phyloP scores from a whole-genome alignment of 2,329 filamentous ascomycete genomes.

The Xylaria sp. region DNA sequence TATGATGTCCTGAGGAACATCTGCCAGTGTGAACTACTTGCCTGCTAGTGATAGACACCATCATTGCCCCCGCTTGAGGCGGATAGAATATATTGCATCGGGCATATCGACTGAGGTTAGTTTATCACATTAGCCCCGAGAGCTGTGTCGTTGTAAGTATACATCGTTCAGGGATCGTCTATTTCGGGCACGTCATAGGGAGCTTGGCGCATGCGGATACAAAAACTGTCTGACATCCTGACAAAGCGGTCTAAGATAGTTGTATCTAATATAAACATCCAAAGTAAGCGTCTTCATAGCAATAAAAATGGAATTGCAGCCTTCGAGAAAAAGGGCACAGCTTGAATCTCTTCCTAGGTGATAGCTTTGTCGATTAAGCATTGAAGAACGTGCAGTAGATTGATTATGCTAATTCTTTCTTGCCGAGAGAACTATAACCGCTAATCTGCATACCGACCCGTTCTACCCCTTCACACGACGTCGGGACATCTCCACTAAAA shows the following conservation, averaged over 20 bases:
- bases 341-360: neutral
- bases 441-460: neutral
- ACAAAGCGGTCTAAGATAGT: neutral
- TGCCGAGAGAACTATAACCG: conserved; percentile 17
- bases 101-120: neutral
- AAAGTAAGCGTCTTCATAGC: neutral
- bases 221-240: neutral
- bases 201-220: neutral
- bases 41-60: too few relatives aligned
- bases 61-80: too few relatives aligned
- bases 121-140: neutral
- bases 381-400: conserved; percentile 9
- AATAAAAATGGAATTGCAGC: neutral
- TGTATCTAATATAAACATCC: neutral
- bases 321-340: neutral
- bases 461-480: neutral
- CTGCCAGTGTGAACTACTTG: too few relatives aligned
- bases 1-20: too few relatives aligned
- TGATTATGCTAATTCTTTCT: conserved; percentile 27
- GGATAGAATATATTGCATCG: too few relatives aligned
- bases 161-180: neutral
- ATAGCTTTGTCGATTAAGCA: neutral
- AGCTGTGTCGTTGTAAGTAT: neutral
- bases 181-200: neutral
- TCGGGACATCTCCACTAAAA: neutral